phyloP scores from a whole-genome alignment of 2,329 filamentous ascomycete species.

The Pleoardoris graminearum region DNA sequence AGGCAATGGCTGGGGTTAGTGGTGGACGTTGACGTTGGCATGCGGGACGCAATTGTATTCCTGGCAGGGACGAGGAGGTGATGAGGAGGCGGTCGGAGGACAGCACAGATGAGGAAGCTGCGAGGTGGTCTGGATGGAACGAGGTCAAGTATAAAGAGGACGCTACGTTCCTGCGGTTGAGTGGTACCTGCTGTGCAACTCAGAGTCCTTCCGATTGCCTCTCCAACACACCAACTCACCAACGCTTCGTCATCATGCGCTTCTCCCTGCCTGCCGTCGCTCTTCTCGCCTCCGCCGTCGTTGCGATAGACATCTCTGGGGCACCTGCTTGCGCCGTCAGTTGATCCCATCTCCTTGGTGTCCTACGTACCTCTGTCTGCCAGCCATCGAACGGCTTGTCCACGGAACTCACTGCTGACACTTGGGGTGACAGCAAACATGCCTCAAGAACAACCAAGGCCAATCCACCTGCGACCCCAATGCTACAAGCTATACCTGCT shows the following conservation, averaged over 20 bases:
- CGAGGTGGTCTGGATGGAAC: not conserved
- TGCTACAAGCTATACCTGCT: slow-evolving; percentile 11
- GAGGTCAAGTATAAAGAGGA: too few relatives aligned
- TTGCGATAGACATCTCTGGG: slow-evolving; percentile 14
- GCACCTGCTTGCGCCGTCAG: slow-evolving; percentile 18
- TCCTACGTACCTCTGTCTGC: not conserved
- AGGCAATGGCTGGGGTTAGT: too few relatives aligned
- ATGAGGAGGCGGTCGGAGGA: not conserved
- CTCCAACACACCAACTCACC: too few relatives aligned
- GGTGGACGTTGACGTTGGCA: too few relatives aligned
- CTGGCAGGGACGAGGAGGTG: too few relatives aligned
- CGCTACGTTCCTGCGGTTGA: too few relatives aligned
- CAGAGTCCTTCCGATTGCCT: too few relatives aligned
- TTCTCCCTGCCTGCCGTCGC: slow-evolving; percentile 14
- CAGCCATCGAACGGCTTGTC: too few relatives aligned
- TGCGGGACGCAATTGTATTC: too few relatives aligned
- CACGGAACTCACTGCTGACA: not conserved
- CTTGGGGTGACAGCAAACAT: slow-evolving; percentile 12
- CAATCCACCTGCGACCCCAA: slow-evolving; percentile 14
- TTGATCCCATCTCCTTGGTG: not conserved
- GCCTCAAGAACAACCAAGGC: slow-evolving; percentile 10
- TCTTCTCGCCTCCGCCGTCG: slow-evolving; percentile 5
- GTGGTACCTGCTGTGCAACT: too few relatives aligned
- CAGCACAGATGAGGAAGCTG: not conserved
- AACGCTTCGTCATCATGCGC: slow-evolving; percentile 19